A percentile compares a stretch with the other conserved stretches of the same genome.
Evolutionary conservation across 345 rosid species (phyloP).

Genomic region (Brassica napus): DNA sequence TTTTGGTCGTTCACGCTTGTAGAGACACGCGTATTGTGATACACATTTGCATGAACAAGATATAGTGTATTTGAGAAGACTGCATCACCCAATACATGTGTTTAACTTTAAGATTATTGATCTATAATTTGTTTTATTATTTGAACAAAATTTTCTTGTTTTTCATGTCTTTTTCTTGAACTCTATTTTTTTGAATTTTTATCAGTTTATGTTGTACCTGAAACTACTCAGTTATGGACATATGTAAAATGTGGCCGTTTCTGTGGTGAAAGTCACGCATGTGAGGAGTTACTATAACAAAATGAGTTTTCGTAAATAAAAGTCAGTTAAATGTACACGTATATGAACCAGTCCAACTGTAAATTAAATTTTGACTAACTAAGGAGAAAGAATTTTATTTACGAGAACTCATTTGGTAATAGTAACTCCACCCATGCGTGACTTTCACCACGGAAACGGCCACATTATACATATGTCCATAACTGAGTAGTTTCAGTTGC

Average conservation of each 20-base stretch:
- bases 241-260: neutral
- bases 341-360: neutral
- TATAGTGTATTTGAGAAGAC: neutral
- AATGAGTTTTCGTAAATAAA: neutral
- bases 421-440: conserved; percentile 15
- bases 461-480: neutral
- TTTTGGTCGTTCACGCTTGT: neutral
- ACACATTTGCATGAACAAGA: neutral
- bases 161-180: neutral
- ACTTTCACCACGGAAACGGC: conserved; percentile 12
- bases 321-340: neutral
- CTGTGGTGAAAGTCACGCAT: conserved; percentile 9
- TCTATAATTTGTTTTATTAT: neutral
- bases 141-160: neutral
- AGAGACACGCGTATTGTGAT: neutral
- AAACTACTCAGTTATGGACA: conserved; percentile 1
- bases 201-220: neutral
- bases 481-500: neutral
- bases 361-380: neutral
- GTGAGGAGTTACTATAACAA: conserved; percentile 9
- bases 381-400: neutral
- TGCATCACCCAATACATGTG: neutral
- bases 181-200: neutral
- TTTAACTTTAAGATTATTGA: neutral
- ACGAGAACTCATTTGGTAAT: neutral